Base-by-base conservation (phyloP, 2,329 filamentous ascomycete species). In the Clonostachys chloroleuca region DNA sequence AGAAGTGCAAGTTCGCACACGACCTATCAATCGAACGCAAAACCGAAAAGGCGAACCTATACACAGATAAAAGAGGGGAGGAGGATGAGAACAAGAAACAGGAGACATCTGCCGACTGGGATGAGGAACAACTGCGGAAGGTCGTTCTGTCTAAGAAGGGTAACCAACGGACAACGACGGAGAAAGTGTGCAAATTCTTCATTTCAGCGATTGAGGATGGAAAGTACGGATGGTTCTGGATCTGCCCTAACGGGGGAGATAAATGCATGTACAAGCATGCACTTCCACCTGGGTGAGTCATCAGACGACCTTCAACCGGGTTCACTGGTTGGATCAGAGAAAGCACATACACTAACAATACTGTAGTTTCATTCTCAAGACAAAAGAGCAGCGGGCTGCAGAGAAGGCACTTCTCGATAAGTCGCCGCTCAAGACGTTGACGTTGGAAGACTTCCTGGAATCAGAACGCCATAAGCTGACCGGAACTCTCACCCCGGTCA, bases 201-300 rank as follows among this genome's bases (percentile, higher is more conserved):
- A 94, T 97, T 64, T 86, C 92, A 56, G 94, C 94, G 24, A 94
- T 99, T 52, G 94, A 99, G 71, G 94, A 99, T 63, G 89, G 91
- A 60, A 99, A 97, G 70, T 99, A 99, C 61, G 94, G 94, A 52
- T 99, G 94, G 94, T 97, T 99, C 72, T 99, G 94, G 94, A 78
- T 84, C 50, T 99, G 94, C 79, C 94, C 94, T 42, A 97, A 97
- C 62, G 92, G 91, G 54, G 92, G 89, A 53, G 87, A 99, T 64
- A 89, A 96, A 70, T 99, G 94, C 87, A 97, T 94, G 86, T 99
- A 99, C 66, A 92, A 88, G 71, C 94, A 99, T 68, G 91, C 88
- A 60, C 78, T 99, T 59, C 94, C 95, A 58, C 88, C 92, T 61
- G 94, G 94, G 89, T 95, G 82, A 62, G 87, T 81, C 39, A 34